These are phyloP conservation scores for Globisporangium canariense DNA, from an alignment of 352 stramenopile species.

Conservation along the genomic window DNA sequence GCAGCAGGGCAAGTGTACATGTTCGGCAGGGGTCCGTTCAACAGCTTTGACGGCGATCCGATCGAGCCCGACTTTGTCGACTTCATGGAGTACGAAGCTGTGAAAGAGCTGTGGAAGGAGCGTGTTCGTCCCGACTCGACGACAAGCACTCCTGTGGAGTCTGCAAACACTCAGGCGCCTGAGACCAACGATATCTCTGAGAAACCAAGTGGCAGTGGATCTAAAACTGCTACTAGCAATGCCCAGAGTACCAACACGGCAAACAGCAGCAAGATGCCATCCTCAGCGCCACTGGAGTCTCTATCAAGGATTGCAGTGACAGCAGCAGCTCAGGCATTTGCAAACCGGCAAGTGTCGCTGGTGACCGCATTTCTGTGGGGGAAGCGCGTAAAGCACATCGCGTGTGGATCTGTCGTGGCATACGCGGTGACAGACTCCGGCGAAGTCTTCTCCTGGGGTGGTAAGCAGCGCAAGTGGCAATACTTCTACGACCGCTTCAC, in stretches of 20 bases:
- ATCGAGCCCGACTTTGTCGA: slow-evolving; percentile 63
- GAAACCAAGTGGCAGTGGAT: background rate
- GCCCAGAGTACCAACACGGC: background rate
- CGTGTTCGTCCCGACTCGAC: slow-evolving; percentile 38
- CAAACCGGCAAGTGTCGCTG: slow-evolving; percentile 48
- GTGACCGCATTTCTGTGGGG: slow-evolving; percentile 73
- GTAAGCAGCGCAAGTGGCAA: slow-evolving; percentile 58
- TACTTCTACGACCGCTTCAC: slow-evolving; percentile 68
- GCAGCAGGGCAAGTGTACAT: slow-evolving; percentile 76
- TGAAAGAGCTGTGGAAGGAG: slow-evolving; percentile 52
- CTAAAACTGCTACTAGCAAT: background rate
- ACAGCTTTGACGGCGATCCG: slow-evolving; percentile 58
- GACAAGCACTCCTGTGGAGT: background rate
- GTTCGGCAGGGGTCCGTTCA: slow-evolving; percentile 65
- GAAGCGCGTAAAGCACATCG: slow-evolving; percentile 54
- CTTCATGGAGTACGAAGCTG: slow-evolving; percentile 63
- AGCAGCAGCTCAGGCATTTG: slow-evolving; percentile 46
- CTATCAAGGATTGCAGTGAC: slow-evolving; percentile 35
- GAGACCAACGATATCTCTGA: background rate
- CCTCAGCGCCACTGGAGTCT: slow-evolving; percentile 10
- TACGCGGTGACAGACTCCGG: slow-evolving; percentile 70
- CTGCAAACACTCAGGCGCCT: background rate
- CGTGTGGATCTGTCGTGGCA: slow-evolving; percentile 40
- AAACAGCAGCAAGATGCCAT: background rate
- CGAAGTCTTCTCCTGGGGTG: slow-evolving; percentile 77